Base-by-base conservation (phyloP, 441 rosid species). In the Erysimum pusillum region DNA sequence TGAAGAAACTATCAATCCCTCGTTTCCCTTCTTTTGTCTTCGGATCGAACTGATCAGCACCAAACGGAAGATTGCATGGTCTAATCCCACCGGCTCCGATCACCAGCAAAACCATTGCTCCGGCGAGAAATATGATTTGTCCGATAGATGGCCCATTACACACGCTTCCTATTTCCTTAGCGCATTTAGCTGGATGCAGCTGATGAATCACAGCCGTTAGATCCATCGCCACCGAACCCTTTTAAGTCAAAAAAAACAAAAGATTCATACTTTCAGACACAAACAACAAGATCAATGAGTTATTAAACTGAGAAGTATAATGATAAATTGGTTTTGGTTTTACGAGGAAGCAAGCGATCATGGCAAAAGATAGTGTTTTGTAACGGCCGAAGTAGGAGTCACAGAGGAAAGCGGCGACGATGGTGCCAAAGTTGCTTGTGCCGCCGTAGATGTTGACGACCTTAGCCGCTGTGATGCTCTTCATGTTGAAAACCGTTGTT, bases 361-460 rank as follows among this genome's bases (percentile, higher is more conserved):
- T 82, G 73, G 91, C 88, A 48, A 88, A 78, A 14, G 83, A 87
- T 34, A 90, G 73, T 1, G 91, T 85, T 69, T 81, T 87, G 79
- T 85, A 90, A 77, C 96, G 90, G 61, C 96, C 93, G 18, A 90
- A 86, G 83, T 85, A 90, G 36, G 93, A 86, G 65, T 90, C 96
- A 15, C 85, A 83, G 49, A 88, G 77, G 76, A 85, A 90, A 28
- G 96, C 96, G 9, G 91, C 96, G 2, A 84, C 4, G 59, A 90
- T 71, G 69, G 96, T 89, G 36, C 87, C 88, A 13, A 89, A 76
- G 68, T 86, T 89, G 78, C 81, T 77, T 67, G 96, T 90, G 31
- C 96, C 96, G 31, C 76, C 83, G 79, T 85, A 87, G 78, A 90
- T 71, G 68, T 81, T 89, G 42, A 90, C 73, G 17, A 86, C 69